These are phyloP conservation scores for Botrytis elliptica DNA, from an alignment of 2,329 filamentous ascomycete species.

Conservation along the genomic window DNA sequence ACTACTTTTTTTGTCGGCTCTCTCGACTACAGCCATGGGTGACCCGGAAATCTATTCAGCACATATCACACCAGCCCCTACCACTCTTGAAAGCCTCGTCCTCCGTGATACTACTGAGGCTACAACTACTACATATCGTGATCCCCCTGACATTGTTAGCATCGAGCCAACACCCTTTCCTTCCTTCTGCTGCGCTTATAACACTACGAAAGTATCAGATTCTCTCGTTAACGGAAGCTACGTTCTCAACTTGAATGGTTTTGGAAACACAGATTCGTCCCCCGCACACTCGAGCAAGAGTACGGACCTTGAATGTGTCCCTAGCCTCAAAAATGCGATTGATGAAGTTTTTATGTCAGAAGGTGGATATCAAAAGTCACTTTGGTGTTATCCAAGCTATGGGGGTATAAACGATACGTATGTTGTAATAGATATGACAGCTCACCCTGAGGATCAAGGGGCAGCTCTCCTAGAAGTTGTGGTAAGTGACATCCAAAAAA, in stretches of 20 bases:
- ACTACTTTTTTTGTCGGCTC: neutral
- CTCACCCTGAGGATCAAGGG: neutral
- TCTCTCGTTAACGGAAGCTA: neutral
- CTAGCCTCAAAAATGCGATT: neutral
- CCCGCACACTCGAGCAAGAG: neutral
- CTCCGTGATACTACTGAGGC: neutral
- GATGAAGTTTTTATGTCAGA: neutral
- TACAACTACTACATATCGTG: neutral
- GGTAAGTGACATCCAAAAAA: accelerated
- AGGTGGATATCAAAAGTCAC: neutral
- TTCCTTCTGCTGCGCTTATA: neutral
- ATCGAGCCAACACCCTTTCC: neutral
- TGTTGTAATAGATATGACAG: neutral
- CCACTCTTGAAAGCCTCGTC: neutral
- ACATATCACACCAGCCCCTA: neutral
- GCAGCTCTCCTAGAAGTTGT: neutral
- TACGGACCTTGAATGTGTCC: neutral
- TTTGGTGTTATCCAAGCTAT: neutral
- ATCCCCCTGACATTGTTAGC: neutral
- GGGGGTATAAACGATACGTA: neutral
- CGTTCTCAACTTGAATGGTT: neutral
- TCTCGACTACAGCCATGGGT: neutral
- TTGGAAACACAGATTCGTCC: neutral
- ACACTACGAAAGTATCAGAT: neutral
- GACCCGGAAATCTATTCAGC: neutral